Conservation (phyloP, 1,284 basidiomycete genomes). For the Cutaneotrichosporon sp. region DNA sequence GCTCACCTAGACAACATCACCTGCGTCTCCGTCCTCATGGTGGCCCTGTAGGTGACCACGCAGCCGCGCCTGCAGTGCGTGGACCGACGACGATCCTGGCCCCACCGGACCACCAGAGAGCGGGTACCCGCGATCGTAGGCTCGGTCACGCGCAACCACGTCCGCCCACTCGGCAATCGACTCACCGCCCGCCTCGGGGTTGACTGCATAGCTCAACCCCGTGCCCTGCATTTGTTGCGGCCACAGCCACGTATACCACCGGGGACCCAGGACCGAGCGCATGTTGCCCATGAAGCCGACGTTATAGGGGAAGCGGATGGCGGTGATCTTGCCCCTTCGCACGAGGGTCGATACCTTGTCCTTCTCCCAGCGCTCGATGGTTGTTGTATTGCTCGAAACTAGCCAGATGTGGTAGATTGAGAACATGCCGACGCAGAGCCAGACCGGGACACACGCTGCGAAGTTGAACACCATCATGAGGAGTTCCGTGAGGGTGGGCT, state of each 20-base stretch:
- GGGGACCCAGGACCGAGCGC: constrained; percentile 70
- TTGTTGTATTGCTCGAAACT: constrained; percentile 81
- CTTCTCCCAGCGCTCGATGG: constrained; percentile 97
- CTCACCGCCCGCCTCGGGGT: constrained; percentile 73
- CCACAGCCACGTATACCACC: constrained; percentile 77
- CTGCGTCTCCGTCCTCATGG: background rate
- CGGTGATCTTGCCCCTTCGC: constrained; percentile 77
- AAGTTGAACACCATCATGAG: constrained; percentile 86
- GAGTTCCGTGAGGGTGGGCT: constrained; percentile 68
- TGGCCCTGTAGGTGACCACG: constrained; percentile 18
- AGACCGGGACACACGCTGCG: constrained; percentile 76
- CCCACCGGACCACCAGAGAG: constrained; percentile 9
- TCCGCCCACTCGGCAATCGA: constrained; percentile 53
- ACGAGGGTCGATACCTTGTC: constrained; percentile 86
- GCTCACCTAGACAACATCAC: constrained; percentile 24
- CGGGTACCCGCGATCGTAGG: background rate
- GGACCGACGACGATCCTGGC: constrained; percentile 11
- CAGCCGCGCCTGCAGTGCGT: constrained; percentile 24
- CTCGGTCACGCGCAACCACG: constrained; percentile 33
- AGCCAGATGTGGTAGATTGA: constrained; percentile 88
- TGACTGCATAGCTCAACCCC: constrained; percentile 74
- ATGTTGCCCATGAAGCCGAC: constrained; percentile 73
- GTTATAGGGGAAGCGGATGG: constrained; percentile 93
- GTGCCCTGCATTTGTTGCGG: constrained; percentile 61
- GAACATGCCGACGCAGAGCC: constrained; percentile 80